A percentile compares a stretch with the other conserved stretches of the same genome.
Evolutionary conservation across 768 basidiomycete genomes (phyloP).

Genomic region (Trametes sanguinea): DNA sequence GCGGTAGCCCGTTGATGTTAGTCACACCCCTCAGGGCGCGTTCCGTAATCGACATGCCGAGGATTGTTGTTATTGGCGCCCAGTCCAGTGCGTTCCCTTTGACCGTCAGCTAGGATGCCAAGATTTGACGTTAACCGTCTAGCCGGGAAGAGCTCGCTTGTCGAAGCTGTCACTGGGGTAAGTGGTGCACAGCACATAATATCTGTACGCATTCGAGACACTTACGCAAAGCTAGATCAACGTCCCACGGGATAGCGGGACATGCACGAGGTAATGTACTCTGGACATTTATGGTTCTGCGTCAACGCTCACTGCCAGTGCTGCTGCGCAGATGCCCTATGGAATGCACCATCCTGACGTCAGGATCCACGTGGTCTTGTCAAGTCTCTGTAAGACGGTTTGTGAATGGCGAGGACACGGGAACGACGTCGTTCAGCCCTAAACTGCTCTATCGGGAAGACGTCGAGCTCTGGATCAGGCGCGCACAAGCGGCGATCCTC

Average conservation of each 20-base stretch:
- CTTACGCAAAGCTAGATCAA: slow-evolving; percentile 43
- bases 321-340: slow-evolving; percentile 25
- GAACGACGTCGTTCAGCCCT: slow-evolving; percentile 33
- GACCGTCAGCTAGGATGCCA: too few species aligned
- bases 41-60: slow-evolving; percentile 46
- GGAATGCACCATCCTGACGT: slow-evolving; percentile 14
- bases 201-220: too few species aligned
- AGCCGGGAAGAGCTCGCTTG: slow-evolving; percentile 64
- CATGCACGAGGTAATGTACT: slow-evolving; percentile 50
- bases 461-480: slow-evolving; percentile 46
- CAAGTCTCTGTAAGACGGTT: slow-evolving; percentile 24
- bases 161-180: slow-evolving; percentile 60
- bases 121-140: background rate
- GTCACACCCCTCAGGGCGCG: slow-evolving; percentile 35
- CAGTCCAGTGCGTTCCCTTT: slow-evolving; percentile 48
- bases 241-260: slow-evolving; percentile 63
- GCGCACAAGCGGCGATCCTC: slow-evolving; percentile 49
- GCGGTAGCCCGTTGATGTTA: slow-evolving; percentile 5
- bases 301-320: background rate
- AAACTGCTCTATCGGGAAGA: slow-evolving; percentile 32
- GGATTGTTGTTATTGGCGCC: slow-evolving; percentile 55
- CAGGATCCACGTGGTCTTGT: slow-evolving; percentile 32
- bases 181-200: slow-evolving; percentile 19
- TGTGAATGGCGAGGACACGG: slow-evolving; percentile 14
- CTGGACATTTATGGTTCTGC: background rate